phyloP scores from a whole-genome alignment of 2,329 filamentous ascomycete species.

The Orbilia quercus region DNA sequence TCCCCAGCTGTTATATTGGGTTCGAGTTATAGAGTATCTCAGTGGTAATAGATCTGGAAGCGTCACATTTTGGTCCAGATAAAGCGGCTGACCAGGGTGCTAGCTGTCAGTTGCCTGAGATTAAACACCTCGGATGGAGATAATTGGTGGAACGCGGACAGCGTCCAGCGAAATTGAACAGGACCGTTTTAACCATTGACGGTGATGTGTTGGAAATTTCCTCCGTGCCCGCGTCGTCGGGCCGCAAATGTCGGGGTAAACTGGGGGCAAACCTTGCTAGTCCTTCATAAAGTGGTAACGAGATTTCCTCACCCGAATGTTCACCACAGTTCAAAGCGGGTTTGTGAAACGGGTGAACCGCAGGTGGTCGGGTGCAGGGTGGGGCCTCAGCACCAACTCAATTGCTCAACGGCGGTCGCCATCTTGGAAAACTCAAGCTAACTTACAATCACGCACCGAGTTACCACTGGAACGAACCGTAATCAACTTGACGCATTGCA shows the following conservation, averaged over 20 bases:
- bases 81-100: constrained; percentile 1
- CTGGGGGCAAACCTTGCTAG: constrained; percentile 11
- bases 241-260: constrained; percentile 31
- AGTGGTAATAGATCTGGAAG: neutral
- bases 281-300: constrained; percentile 7
- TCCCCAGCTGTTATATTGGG: constrained; percentile 9
- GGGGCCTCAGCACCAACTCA: too few relatives aligned
- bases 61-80: neutral
- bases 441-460: too few relatives aligned
- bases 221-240: constrained; percentile 33
- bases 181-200: constrained; percentile 19
- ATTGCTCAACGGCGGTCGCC: too few relatives aligned
- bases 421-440: too few relatives aligned
- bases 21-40: neutral
- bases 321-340: too few relatives aligned
- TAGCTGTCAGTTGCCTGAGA: constrained; percentile 5
- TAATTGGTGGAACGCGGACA: constrained; percentile 33
- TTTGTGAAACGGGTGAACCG: too few relatives aligned
- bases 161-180: neutral
- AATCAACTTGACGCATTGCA: too few relatives aligned
- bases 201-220: constrained; percentile 30
- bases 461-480: too few relatives aligned
- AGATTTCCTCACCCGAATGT: neutral
- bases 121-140: constrained; percentile 9
- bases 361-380: too few relatives aligned